Conservation (phyloP, 257 asterid species). For the Pogostemon cablin region DNA sequence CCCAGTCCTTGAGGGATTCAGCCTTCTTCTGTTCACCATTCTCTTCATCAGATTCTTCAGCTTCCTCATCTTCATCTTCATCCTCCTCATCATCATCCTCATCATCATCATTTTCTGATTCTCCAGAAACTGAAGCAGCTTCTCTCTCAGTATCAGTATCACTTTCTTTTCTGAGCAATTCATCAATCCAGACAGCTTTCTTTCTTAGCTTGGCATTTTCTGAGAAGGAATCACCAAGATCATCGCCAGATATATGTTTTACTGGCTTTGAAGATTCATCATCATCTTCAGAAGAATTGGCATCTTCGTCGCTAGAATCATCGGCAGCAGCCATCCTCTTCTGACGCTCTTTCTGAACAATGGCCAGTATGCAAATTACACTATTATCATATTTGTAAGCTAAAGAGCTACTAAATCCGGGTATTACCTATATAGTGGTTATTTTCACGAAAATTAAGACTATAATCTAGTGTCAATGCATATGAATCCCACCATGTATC, state of each 20-base stretch:
- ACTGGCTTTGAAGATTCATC: constrained; percentile 42
- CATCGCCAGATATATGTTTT: constrained; percentile 83
- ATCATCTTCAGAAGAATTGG: constrained; percentile 52
- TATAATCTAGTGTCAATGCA: not conserved
- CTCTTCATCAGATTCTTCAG: constrained; percentile 53
- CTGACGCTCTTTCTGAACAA: constrained; percentile 79
- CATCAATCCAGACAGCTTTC: constrained; percentile 68
- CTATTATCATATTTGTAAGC: constrained; percentile 10
- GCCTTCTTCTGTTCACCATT: constrained; percentile 42
- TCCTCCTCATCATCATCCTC: constrained; percentile 49
- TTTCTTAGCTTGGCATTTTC: constrained; percentile 44
- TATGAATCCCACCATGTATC: not conserved
- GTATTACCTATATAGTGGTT: not conserved
- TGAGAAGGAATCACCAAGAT: constrained; percentile 84
- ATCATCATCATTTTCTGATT: constrained; percentile 50
- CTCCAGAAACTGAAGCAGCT: constrained; percentile 48
- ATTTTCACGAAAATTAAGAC: not conserved
- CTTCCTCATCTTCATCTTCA: constrained; percentile 49
- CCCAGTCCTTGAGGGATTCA: constrained; percentile 84
- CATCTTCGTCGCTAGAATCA: constrained; percentile 73
- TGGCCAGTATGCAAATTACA: constrained; percentile 29
- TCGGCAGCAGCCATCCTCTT: constrained; percentile 78
- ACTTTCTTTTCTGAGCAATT: constrained; percentile 46
- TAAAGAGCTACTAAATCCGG: not conserved
- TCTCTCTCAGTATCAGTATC: constrained; percentile 41